These are phyloP conservation scores for Oxytropis ochrocephala DNA, from an alignment of 306 rosid species.

Conservation along the genomic window DNA sequence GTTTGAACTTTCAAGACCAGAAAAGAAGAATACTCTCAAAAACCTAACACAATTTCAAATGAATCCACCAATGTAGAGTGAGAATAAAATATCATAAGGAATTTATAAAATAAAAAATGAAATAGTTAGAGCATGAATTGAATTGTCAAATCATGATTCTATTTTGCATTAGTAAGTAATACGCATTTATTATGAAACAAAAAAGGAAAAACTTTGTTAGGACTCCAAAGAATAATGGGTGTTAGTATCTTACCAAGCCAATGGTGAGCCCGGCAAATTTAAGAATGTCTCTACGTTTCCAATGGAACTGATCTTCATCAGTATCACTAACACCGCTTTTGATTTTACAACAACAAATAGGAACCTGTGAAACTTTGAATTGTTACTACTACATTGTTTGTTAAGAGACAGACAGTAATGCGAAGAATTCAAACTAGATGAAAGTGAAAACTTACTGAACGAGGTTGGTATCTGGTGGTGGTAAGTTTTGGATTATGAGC, in stretches of 20 bases:
- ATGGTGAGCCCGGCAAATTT: constrained; percentile 53
- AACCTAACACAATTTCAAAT: not conserved
- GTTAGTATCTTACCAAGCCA: constrained; percentile 86
- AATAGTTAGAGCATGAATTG: no score
- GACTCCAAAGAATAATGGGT: no score
- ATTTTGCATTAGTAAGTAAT: not conserved
- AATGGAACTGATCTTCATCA: constrained; percentile 35
- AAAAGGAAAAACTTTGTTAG: no score
- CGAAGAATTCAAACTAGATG: no score
- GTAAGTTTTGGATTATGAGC: constrained; percentile 25
- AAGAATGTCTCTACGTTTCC: constrained; percentile 48
- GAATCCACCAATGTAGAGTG: not conserved
- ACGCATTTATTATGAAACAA: no score
- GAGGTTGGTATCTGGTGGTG: constrained; percentile 36
- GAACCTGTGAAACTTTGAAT: constrained; percentile 30
- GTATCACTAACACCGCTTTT: constrained; percentile 26
- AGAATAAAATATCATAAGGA: not conserved
- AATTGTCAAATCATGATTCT: not conserved
- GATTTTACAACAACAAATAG: constrained; percentile 47
- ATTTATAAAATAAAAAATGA: no score
- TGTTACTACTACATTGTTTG: not conserved
- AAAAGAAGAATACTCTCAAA: not conserved
- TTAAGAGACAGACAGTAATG: not conserved
- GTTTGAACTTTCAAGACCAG: not conserved
- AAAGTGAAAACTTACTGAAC: constrained; percentile 46